Evolutionary conservation across 148 eudicot genomes (phyloP), one percentile per base, ranked within the genome.

Genomic region (Amaranthus palmeri): DNA sequence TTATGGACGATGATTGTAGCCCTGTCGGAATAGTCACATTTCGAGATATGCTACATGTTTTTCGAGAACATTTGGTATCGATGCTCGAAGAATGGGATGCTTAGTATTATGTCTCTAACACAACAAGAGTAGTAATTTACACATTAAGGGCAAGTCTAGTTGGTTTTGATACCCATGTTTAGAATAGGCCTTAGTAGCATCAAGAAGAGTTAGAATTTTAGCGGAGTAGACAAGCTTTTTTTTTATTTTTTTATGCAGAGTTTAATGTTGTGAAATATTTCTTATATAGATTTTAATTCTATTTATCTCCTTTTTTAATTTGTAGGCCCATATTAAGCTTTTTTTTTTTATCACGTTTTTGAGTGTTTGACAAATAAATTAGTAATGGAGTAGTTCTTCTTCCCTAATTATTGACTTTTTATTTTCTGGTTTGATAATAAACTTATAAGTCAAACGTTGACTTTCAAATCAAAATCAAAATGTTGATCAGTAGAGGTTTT

Each of bases 21-120:
- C 78, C 84, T 7, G 85, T 76, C 3, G 98, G 97, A 61, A 86
- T 87, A 46, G 98, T 93, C 12, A 89, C 91, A 2, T 88, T 91
- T 58, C 74, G 83, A 17, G 83, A 78, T 71, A 88, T 91, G 73
- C 76, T 93, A 69, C 62, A 78, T 10, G 92, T 91, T 67, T 86
- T 91, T 50, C 75, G 82, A 11, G 86, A 86, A 40, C 80, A 87
- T 67, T 76, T 93, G 49, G 73, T 82, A 40, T 70, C 83, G 3
- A 78, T 85, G 88, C 25, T 72, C 42, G 83, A 71, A 18, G 61
- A 74, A 46, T 41, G 66, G 54, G 72, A 44, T 67, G 51, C 47
- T 45, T 77, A 51, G 47, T 52, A 12, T 18, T 11, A 4, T 18
- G 52, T 47, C 43, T 25, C 36, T 25, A 1, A 17, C 64, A 15